Evolutionary conservation across 2,329 filamentous ascomycete species (phyloP).

Genomic region (Beauveria medogensis): DNA sequence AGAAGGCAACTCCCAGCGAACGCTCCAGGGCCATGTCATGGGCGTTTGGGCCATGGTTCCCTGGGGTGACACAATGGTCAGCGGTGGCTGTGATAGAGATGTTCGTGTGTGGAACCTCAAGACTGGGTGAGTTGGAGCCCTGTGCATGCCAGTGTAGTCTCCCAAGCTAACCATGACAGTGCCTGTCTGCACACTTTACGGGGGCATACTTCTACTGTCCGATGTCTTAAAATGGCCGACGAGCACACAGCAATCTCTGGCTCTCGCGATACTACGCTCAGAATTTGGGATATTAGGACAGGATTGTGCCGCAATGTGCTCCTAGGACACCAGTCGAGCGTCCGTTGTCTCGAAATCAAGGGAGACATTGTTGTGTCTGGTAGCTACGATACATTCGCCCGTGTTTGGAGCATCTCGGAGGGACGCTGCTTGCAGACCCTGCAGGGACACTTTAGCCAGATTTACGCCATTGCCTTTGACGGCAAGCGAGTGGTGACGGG

Average conservation of each 20-base stretch:
- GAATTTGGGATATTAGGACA: slow-evolving; percentile 88
- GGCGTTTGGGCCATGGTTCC: slow-evolving; percentile 99
- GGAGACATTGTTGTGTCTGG: slow-evolving; percentile 96
- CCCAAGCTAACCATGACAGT: slow-evolving; percentile 31
- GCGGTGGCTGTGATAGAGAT: slow-evolving; percentile 91
- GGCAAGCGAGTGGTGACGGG: slow-evolving; percentile 89
- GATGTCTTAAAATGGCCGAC: slow-evolving; percentile 97
- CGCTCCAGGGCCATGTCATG: slow-evolving; percentile 93
- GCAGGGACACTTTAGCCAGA: slow-evolving; percentile 94
- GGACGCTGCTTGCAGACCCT: slow-evolving; percentile 86
- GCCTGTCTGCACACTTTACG: slow-evolving; percentile 73
- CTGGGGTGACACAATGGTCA: slow-evolving; percentile 91
- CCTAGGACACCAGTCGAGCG: slow-evolving; percentile 90
- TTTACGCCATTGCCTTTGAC: slow-evolving; percentile 97
- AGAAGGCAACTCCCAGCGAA: slow-evolving; percentile 78
- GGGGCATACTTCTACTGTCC: slow-evolving; percentile 92
- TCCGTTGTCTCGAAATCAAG: slow-evolving; percentile 90
- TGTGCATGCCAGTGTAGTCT: neutral
- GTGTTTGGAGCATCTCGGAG: slow-evolving; percentile 96
- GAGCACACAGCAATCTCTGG: slow-evolving; percentile 90
- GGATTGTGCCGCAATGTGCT: slow-evolving; percentile 87
- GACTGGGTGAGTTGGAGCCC: slow-evolving; percentile 59
- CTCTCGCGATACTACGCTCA: slow-evolving; percentile 85
- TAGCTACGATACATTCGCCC: slow-evolving; percentile 93
- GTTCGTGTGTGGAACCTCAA: slow-evolving; percentile 95